Base-by-base conservation (phyloP, 805 yeast species). In the Saccharomycopsis sp. region DNA sequence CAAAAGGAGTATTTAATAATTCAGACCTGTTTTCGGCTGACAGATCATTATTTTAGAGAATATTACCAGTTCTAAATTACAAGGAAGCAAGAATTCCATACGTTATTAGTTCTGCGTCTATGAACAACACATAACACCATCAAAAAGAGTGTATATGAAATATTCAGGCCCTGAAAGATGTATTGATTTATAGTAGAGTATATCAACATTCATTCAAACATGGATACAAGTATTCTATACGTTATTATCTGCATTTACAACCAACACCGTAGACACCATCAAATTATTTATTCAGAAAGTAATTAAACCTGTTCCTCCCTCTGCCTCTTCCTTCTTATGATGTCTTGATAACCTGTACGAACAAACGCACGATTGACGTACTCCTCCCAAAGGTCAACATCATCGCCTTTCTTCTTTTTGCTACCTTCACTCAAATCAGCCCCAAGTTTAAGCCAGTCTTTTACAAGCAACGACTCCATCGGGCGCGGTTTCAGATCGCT, bases 281-380 rank as follows among this genome's bases (percentile, higher is more conserved):
- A 29, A n/a, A n/a, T n/a, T n/a, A n/a, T n/a, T n/a, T n/a, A n/a
- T n/a, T n/a, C n/a, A n/a, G n/a, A n/a, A n/a, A n/a, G n/a, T n/a
- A n/a, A n/a, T n/a, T n/a, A n/a, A n/a, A n/a, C n/a, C n/a, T n/a
- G n/a, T 12, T 29, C 9, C 12, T 29, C 12, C 37, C 37, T 29
- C 46, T 80, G n/a, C 87, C 88, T 84, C 79, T 80, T 3, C 4
- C 16, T 15, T 50, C 52, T 44, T 14, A 54, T 46, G 41, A 60
- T 61, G 62, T 82, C 76, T 67, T 83, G 84, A 68, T 87, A 87
- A 16, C 83, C 86, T 2, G 88, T 77, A 56, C 80, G 77, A 4
- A 83, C 79, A 67, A 87, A 89, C 0, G 87, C 83, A 64, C 83
- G 75, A 57, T 77, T 73, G 58, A 84, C 66, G 66, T 74, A 89